Evolutionary conservation across 1,284 basidiomycete species (phyloP), one percentile per base, ranked within the genome.

Genomic region (Cutaneotrichosporon dermatis): DNA sequence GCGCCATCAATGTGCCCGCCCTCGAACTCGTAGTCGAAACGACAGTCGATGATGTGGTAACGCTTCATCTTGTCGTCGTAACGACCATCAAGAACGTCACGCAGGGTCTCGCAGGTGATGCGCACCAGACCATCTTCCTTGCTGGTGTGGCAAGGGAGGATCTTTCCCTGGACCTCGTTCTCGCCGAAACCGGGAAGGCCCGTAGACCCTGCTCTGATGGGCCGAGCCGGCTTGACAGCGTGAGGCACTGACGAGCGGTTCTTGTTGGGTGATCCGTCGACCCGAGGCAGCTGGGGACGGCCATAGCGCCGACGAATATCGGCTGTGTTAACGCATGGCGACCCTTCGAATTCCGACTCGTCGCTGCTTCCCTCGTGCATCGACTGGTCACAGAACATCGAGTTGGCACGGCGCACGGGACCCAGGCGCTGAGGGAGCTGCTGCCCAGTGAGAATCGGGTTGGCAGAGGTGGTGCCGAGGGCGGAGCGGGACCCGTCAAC

Each of bases 61-160:
- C 84, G 82, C 44, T 82, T 81, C 63, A 94, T 85, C 65, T 83
- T 79, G 35, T 82, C 72, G 56, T 84, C 77, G 74, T 85, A 96
- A 62, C 79, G 80, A 34, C 93, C 92, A 55, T 86, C 84, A 42
- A 96, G 77, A 13, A 96, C 80, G 16, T 82, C 80, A 66, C 91
- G 83, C 69, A 94, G 89, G 64, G 93, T 98, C 61, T 85, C 77
- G 15, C 84, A 79, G 35, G 83, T 87, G 65, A 99, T 91, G 63
- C 95, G 85, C 87, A 98, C 95, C 53, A 99, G 76, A 1, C 95
- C 94, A 70, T 99, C 95, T 67, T 97, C 91, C 57, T 88, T 87
- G 57, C 96, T 93, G 55, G 87, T 86, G 74, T 92, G 89, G 78
- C 95, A 99, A 16, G 95, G 94, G 57, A 99, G 77, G 61, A 95